A percentile compares a stretch with the other conserved stretches of the same genome.
Evolutionary conservation across 1,139 yeast genomes (phyloP).

Genomic region (Nakaseomyces bracarensis): DNA sequence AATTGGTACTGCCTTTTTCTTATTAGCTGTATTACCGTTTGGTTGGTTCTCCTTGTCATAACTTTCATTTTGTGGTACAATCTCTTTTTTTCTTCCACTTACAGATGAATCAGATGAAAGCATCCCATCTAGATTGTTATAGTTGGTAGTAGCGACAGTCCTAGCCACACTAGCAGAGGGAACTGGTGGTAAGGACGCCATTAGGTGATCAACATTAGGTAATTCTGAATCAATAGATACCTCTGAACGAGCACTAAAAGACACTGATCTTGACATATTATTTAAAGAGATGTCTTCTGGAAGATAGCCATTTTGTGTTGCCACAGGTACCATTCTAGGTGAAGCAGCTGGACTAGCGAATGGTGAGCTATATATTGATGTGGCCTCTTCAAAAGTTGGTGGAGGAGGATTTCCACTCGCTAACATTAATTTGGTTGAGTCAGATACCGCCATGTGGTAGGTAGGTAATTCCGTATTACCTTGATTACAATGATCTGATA

Average conservation of each 20-base stretch:
- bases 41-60: too few relatives aligned
- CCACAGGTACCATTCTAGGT: slow-evolving; percentile 12
- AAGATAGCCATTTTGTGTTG: neutral
- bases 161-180: slow-evolving; percentile 11
- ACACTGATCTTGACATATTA: slow-evolving; percentile 21
- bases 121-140: slow-evolving; percentile 7
- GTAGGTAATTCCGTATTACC: slow-evolving; percentile 65
- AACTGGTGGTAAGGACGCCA: slow-evolving; percentile 12
- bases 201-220: slow-evolving; percentile 3
- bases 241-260: slow-evolving; percentile 11
- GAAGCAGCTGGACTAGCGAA: slow-evolving; percentile 13
- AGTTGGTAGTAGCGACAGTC: neutral
- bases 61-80: too few relatives aligned
- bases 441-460: slow-evolving; percentile 41
- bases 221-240: slow-evolving; percentile 1
- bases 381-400: slow-evolving; percentile 55
- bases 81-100: neutral
- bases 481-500: slow-evolving; percentile 63
- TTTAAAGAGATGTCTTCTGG: slow-evolving; percentile 25
- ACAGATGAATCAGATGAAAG: slow-evolving; percentile 4
- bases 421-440: slow-evolving; percentile 10
- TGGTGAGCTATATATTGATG: slow-evolving; percentile 14
- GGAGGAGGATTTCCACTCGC: slow-evolving; percentile 23
- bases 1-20: neutral
- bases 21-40: neutral